Evolutionary conservation across 169 alveolate genomes (phyloP), one percentile per base, ranked within the genome.

Genomic region (Toxoplasma gondii): DNA sequence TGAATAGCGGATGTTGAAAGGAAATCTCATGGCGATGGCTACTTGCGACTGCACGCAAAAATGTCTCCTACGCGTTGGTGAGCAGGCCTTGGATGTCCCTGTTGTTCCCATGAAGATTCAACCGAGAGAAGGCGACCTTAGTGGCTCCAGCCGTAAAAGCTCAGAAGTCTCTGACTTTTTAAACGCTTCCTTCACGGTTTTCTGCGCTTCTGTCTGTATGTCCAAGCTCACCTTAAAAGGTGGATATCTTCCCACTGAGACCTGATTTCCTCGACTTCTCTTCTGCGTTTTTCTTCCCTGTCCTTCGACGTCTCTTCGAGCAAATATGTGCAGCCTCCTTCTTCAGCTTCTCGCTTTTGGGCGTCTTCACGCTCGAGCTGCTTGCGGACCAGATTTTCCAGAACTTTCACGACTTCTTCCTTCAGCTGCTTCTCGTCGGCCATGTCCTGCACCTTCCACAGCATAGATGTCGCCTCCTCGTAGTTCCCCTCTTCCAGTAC

Each of bases 171-270:
- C n/a, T n/a, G n/a, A n/a, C n/a, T n/a, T n/a, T n/a, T n/a, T n/a
- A n/a, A n/a, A n/a, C n/a, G n/a, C n/a, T n/a, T n/a, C n/a, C n/a
- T n/a, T n/a, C n/a, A n/a, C n/a, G n/a, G n/a, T n/a, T n/a, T n/a
- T n/a, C n/a, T n/a, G n/a, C n/a, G n/a, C 74, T 16, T 27, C 74
- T 27, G 74, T 4, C 29, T 19, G 74, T 31, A 64, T 7, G n/a
- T n/a, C n/a, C n/a, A n/a, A 16, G 29, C 90, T 39, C 67, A 82
- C 90, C 90, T 82, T 24, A 82, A 49, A 12, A 82, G 41, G 4
- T 82, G 90, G 17, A 82, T 27, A 41, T 82, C 90, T 82, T 82
- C 90, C 90, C 90, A 82, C 67, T 43, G 67, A 7, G n/a, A 12
- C 43, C 64, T 64, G 41, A 82, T 43, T 36, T 41, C 31, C 31